Conservation (phyloP, 2,329 filamentous ascomycete genomes). For the Claviceps sp. region DNA sequence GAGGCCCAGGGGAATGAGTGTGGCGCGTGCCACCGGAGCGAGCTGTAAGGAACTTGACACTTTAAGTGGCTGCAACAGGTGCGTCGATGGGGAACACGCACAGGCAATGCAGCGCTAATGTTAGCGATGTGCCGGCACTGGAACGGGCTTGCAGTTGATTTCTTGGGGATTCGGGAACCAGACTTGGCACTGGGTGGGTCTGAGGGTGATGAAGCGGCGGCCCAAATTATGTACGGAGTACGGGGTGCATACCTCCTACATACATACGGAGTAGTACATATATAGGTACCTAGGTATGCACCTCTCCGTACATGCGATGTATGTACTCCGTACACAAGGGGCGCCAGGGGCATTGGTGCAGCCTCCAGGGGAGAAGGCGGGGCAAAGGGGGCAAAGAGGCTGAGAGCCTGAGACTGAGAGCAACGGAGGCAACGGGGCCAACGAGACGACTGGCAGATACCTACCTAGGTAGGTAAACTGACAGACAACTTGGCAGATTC, state of each 20-base stretch:
- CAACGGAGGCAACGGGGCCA: background rate
- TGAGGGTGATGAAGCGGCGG: background rate
- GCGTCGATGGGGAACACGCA: background rate
- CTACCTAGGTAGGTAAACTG: no score
- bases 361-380: background rate
- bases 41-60: background rate
- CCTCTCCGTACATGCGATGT: no score
- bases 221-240: no score
- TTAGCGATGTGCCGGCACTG: background rate
- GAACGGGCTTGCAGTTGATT: background rate
- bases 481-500: no score
- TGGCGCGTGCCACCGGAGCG: background rate
- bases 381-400: background rate
- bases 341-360: no score
- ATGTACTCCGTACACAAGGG: no score
- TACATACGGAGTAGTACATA: no score
- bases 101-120: background rate
- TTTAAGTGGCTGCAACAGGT: background rate
- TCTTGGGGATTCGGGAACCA: background rate
- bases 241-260: no score
- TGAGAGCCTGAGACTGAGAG: background rate
- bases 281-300: no score
- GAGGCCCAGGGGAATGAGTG: background rate
- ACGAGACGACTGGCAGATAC: no score
- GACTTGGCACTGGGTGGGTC: background rate